phyloP scores from a whole-genome alignment of 345 rosid genomes.

The Salix koriyanagi region DNA sequence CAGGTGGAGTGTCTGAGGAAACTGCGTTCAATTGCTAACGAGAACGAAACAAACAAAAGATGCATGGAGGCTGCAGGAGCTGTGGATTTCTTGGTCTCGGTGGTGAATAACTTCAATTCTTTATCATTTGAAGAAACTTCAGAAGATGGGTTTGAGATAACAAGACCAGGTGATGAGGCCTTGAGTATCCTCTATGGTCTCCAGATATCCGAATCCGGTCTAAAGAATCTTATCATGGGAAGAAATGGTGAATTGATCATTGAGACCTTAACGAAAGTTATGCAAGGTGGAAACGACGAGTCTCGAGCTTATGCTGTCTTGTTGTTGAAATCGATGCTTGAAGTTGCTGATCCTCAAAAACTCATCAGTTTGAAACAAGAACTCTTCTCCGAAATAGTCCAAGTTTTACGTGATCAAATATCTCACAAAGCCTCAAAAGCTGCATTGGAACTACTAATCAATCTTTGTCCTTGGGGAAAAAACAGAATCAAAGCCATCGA shows the following conservation, averaged over 20 bases:
- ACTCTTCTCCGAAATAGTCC: slow-evolving; percentile 37
- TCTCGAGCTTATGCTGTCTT: slow-evolving; percentile 40
- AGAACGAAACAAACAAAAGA: slow-evolving; percentile 54
- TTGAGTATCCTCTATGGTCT: slow-evolving; percentile 55
- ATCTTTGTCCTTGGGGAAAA: slow-evolving; percentile 54
- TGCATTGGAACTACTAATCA: slow-evolving; percentile 34
- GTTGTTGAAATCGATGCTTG: slow-evolving; percentile 35
- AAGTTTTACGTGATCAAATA: slow-evolving; percentile 39
- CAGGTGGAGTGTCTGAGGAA: slow-evolving; percentile 45
- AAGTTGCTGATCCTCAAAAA: slow-evolving; percentile 44
- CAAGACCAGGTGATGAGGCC: slow-evolving; percentile 49
- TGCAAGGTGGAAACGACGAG: slow-evolving; percentile 33
- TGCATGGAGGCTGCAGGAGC: slow-evolving; percentile 71
- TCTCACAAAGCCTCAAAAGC: slow-evolving; percentile 48
- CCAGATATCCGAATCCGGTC: slow-evolving; percentile 54
- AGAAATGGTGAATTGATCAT: slow-evolving; percentile 40
- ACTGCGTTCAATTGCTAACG: slow-evolving; percentile 50
- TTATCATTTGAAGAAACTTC: background rate
- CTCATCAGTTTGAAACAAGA: slow-evolving; percentile 25
- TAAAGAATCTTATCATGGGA: slow-evolving; percentile 45
- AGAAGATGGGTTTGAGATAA: slow-evolving; percentile 19
- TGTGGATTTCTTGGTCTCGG: slow-evolving; percentile 53
- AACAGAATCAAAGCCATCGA: slow-evolving; percentile 52
- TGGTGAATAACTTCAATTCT: slow-evolving; percentile 19
- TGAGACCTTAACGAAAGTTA: slow-evolving; percentile 26